Evolutionary conservation across 83 land plant species (phyloP).

Genomic region (Thuja plicata): DNA sequence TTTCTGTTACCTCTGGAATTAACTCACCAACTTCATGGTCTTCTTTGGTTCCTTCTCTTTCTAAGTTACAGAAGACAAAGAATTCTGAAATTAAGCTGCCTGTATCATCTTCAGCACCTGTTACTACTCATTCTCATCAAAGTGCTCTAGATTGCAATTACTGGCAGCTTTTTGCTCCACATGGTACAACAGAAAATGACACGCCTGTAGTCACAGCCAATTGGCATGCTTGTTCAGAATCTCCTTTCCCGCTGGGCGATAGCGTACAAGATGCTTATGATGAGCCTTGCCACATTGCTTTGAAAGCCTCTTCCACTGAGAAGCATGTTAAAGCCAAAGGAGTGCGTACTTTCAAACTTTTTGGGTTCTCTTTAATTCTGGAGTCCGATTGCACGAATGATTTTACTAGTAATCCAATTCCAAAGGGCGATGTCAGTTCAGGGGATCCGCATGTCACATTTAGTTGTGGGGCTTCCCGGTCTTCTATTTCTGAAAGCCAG

Average conservation of each 20-base stretch:
- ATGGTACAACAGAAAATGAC: not conserved
- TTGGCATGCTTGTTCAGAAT: not conserved
- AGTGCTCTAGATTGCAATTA: not conserved
- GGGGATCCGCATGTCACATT: not conserved
- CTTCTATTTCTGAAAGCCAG: not conserved
- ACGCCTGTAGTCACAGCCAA: not conserved
- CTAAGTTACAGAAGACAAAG: not conserved
- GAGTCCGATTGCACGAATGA: not conserved
- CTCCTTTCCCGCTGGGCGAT: not conserved
- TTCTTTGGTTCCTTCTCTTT: not conserved
- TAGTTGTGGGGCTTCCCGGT: not conserved
- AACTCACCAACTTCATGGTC: not conserved
- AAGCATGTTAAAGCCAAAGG: not conserved
- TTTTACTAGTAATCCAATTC: not conserved
- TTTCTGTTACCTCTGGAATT: not conserved
- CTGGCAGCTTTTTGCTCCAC: not conserved
- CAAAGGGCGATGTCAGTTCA: not conserved
- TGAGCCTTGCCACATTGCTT: not conserved
- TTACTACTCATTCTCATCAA: not conserved
- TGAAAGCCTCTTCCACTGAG: not conserved
- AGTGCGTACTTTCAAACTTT: conserved; percentile 41
- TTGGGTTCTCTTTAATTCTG: conserved; percentile 55
- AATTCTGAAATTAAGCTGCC: conserved; percentile 1
- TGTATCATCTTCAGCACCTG: not conserved
- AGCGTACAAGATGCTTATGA: not conserved